Base-by-base conservation (phyloP, 768 basidiomycete genomes). In the Aureoboletus auriporus region DNA sequence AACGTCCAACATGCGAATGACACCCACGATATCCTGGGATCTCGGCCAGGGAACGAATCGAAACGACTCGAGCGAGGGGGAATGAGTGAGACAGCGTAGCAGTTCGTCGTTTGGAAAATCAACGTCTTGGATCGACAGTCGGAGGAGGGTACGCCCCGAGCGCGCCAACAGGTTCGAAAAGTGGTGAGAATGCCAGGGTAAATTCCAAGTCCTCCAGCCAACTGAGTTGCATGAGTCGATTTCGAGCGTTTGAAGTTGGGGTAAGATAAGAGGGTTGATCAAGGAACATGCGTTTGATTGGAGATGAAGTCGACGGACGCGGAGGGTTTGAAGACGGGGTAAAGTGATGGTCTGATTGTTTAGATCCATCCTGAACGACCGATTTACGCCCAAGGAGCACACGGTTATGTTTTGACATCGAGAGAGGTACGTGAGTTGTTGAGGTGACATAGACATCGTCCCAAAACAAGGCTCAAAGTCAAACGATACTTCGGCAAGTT, bases 361-460 rank as follows among this genome's bases (percentile, higher is more conserved):
- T 29, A 28, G 4, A 14, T 5, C n/a, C 12, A n/a, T 27, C 46
- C 27, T 42, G 11, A 43, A 29, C 6, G 44, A 36, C 29, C 12
- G 44, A 41, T 50, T 49, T 8, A 62, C 47, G 1, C 57, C 57
- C 28, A 65, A 9, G 27, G 53, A 64, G 6, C 43, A 52, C 9
- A 41, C 42, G 10, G 54, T 62, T n/a, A 63, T 38, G 42, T 63
- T 60, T 43, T 37, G 47, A 29, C 61, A 63, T 20, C 31, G 39
- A 8, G 33, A 17, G 2, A 61, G 54, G n/a, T 34, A 14, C 13
- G 4, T 30, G 33, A 53, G 39, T 12, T 51, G 50, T 17, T 42
- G 43, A 42, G 34, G 26, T 12, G 49, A 5, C 14, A 51, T 47
- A 16, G 12, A 36, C 27, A 45, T 51, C 27, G 8, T n/a, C 9